These are phyloP conservation scores for Mrakia frigida DNA, from an alignment of 768 basidiomycete species.

Conservation along the genomic window DNA sequence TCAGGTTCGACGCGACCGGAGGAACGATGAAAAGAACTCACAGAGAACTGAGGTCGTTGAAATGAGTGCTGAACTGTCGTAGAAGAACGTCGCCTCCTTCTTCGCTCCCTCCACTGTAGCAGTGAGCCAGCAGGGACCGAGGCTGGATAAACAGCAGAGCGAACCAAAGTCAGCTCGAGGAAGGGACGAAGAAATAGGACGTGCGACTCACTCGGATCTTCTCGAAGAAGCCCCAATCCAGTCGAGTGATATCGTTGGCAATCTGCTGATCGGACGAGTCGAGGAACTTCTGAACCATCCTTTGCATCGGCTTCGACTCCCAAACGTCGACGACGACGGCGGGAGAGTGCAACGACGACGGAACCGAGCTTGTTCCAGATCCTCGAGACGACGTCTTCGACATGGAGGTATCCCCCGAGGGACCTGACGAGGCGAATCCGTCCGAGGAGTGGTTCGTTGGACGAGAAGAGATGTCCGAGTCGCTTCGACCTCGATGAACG, in stretches of 20 bases:
- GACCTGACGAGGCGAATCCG: background rate
- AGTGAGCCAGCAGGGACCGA: slow-evolving; percentile 22
- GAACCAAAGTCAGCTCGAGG: background rate
- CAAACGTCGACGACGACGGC: background rate
- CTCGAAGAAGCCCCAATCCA: slow-evolving; percentile 25
- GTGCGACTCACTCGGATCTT: background rate
- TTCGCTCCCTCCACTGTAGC: slow-evolving; percentile 19
- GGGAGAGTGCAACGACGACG: background rate
- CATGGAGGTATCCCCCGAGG: background rate
- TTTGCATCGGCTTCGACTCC: slow-evolving; percentile 18
- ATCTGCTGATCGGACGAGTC: slow-evolving; percentile 28
- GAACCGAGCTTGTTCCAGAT: background rate
- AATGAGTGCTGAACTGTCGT: slow-evolving; percentile 24
- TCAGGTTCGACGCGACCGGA: background rate
- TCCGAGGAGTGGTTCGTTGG: slow-evolving; percentile 2
- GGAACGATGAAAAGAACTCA: background rate
- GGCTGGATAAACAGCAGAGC: background rate
- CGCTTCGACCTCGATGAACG: slow-evolving; percentile 1
- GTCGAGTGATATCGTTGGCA: slow-evolving; percentile 24
- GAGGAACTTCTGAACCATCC: slow-evolving; percentile 18
- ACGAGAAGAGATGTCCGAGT: slow-evolving; percentile 9
- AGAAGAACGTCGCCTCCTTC: slow-evolving; percentile 15
- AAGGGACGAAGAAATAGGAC: too few relatives aligned
- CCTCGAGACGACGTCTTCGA: background rate
- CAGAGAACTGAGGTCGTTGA: slow-evolving; percentile 27